Conservation (phyloP, 164 flowering plant species). For the Malania oleifera region DNA sequence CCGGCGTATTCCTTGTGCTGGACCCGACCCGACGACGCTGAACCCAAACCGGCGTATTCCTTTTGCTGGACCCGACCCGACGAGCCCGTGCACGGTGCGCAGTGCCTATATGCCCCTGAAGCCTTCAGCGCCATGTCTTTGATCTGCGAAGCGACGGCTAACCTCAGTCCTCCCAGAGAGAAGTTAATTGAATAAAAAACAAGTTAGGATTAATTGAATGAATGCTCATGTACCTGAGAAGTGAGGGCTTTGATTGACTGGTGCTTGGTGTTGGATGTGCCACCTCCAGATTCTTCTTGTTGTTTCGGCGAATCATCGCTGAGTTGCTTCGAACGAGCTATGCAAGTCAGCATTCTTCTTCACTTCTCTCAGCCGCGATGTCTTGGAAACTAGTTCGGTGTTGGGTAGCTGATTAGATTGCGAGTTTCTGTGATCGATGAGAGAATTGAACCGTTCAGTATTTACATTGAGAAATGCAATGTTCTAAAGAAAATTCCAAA, state of each 20-base stretch:
- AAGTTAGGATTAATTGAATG: too few species aligned
- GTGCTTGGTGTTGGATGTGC: constrained; percentile 14
- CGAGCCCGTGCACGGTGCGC: constrained; percentile 37
- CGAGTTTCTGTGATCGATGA: too few species aligned
- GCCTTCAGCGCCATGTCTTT: constrained; percentile 67
- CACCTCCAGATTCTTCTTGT: constrained; percentile 13
- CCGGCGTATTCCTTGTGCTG: constrained; percentile 17
- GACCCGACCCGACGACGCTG: constrained; percentile 8
- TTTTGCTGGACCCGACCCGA: constrained; percentile 15
- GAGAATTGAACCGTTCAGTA: too few species aligned
- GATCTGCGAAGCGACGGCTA: constrained; percentile 22
- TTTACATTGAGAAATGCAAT: too few species aligned
- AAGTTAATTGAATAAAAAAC: neutral
- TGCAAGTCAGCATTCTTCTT: constrained; percentile 50
- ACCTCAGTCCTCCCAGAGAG: neutral
- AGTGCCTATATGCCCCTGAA: constrained; percentile 46
- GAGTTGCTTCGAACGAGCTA: constrained; percentile 54
- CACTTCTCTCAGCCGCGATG: too few species aligned
- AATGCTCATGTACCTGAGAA: constrained; percentile 37
- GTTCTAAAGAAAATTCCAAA: too few species aligned
- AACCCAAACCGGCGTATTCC: constrained; percentile 24
- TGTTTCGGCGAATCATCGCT: constrained; percentile 32
- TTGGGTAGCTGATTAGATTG: too few species aligned
- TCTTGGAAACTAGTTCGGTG: too few species aligned
- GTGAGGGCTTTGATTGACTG: constrained; percentile 49